These are phyloP conservation scores for Hypoxylon fuscum DNA, from an alignment of 495 filamentous ascomycete species.

Conservation along the genomic window DNA sequence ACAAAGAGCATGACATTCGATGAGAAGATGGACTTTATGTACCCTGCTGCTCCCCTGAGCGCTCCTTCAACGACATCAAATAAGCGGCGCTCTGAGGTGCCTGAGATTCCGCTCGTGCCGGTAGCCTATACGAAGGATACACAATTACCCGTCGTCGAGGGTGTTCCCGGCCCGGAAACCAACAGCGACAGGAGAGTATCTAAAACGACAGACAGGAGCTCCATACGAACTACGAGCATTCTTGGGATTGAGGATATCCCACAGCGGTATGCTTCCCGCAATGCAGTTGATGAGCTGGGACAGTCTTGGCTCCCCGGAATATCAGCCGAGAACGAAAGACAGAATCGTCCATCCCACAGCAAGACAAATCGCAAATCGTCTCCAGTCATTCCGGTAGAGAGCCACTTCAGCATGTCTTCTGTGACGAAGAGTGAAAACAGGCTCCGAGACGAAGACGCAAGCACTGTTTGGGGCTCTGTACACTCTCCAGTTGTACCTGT, in stretches of 20 bases:
- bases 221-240: constrained; percentile 49
- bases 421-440: constrained; percentile 42
- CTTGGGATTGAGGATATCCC: constrained; percentile 52
- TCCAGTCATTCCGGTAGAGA: constrained; percentile 42
- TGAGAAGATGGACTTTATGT: constrained; percentile 61
- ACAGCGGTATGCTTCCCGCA: constrained; percentile 34
- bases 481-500: constrained; percentile 52
- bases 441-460: constrained; percentile 47
- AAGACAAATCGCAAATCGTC: constrained; percentile 51
- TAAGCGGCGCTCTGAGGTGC: constrained; percentile 53
- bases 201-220: constrained; percentile 46
- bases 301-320: constrained; percentile 54
- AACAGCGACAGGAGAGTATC: constrained; percentile 28
- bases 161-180: neutral
- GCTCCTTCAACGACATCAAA: constrained; percentile 31
- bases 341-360: constrained; percentile 15
- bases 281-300: constrained; percentile 46
- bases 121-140: constrained; percentile 36
- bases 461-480: constrained; percentile 51
- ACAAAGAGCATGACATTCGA: constrained; percentile 65
- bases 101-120: constrained; percentile 54
- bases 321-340: constrained; percentile 27
- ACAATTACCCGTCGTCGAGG: constrained; percentile 7
- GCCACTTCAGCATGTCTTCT: constrained; percentile 45
- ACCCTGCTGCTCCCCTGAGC: constrained; percentile 50